Conservation (phyloP, 441 rosid species). For the Pelargonium myrrhifolium region DNA sequence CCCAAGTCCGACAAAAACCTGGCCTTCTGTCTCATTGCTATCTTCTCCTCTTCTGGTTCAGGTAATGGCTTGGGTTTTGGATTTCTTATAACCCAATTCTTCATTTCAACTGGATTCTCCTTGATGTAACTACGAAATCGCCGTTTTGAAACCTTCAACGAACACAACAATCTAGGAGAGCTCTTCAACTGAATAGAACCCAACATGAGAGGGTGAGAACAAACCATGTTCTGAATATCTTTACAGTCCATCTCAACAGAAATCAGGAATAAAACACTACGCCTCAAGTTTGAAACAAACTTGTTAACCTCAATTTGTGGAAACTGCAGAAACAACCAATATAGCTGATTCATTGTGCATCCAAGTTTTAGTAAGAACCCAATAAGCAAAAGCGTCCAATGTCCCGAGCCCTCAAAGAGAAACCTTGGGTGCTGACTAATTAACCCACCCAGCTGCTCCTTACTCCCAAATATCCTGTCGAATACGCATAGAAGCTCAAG, state of each 20-base stretch:
- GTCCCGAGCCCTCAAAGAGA: conserved; percentile 52
- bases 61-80: conserved; percentile 34
- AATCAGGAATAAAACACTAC: conserved; percentile 39
- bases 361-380: conserved; percentile 58
- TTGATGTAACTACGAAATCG: conserved; percentile 48
- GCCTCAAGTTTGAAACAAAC: conserved; percentile 50
- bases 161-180: conserved; percentile 39
- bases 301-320: conserved; percentile 31
- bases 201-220: conserved; percentile 35
- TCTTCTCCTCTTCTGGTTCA: conserved; percentile 20
- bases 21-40: neutral
- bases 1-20: neutral
- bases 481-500: conserved; percentile 41
- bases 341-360: conserved; percentile 29
- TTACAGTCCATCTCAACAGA: conserved; percentile 55
- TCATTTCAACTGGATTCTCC: conserved; percentile 58
- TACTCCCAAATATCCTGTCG: conserved; percentile 23
- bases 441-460: conserved; percentile 32
- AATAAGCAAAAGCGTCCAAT: conserved; percentile 33
- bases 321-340: conserved; percentile 39
- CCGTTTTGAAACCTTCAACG: conserved; percentile 47
- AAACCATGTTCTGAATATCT: conserved; percentile 42
- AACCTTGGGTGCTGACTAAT: conserved; percentile 44
- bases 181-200: conserved; percentile 49
- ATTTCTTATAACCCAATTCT: conserved; percentile 44